phyloP scores from a whole-genome alignment of 164 flowering plant species.

The Cinnamomum chago region DNA sequence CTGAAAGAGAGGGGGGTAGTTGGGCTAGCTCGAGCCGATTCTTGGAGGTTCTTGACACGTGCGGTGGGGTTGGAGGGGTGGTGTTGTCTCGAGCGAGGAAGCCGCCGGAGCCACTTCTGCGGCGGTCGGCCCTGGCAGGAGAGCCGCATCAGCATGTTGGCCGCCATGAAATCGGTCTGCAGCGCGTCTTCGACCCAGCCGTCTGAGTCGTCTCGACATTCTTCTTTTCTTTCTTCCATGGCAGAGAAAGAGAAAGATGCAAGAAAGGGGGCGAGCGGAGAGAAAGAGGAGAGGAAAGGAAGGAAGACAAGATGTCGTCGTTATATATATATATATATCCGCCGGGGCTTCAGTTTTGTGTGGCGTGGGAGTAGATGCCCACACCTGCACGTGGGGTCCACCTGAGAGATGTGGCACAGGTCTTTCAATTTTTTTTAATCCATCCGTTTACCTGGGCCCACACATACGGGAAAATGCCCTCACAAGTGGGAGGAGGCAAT shows the following conservation, averaged over 20 bases:
- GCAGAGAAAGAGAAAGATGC: background rate
- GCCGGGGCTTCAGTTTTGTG: constrained; percentile 12
- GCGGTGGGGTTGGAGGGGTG: no score
- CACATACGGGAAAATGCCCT: no score
- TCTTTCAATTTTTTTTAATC: no score
- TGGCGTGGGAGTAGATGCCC: constrained; percentile 17
- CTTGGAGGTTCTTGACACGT: constrained; percentile 13
- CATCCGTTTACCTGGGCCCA: no score
- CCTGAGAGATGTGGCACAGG: background rate
- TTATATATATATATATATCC: no score
- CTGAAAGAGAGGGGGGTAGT: constrained; percentile 69
- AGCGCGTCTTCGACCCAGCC: constrained; percentile 37
- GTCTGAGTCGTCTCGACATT: constrained; percentile 15
- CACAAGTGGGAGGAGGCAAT: no score
- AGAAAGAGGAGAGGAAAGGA: background rate
- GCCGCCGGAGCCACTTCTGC: constrained; percentile 41
- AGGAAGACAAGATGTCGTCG: no score
- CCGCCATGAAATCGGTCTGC: constrained; percentile 29
- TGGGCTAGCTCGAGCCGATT: constrained; percentile 38
- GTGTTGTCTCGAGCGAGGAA: constrained; percentile 36
- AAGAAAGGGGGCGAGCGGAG: no score
- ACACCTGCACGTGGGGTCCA: background rate
- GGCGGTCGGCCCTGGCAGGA: constrained; percentile 8
- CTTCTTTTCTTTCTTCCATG: background rate
- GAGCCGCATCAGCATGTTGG: constrained; percentile 28